A percentile compares a stretch with the other conserved stretches of the same genome.
Conservation (phyloP, 257 asterid genomes). For the Fraxinus cuspidata region DNA sequence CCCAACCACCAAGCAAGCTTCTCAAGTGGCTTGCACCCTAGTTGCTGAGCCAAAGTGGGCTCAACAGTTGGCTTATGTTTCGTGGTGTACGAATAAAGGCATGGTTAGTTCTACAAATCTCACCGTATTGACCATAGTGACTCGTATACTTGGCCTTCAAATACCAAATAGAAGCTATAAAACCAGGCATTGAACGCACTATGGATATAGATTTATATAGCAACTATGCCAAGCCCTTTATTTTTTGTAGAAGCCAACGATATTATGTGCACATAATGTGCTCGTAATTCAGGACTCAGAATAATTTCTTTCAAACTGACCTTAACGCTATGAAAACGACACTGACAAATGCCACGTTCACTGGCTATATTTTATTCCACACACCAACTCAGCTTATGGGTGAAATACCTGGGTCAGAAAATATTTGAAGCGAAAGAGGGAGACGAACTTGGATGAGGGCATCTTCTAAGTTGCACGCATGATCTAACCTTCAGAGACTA, state of each 20-base stretch:
- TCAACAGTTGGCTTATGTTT: too few species aligned
- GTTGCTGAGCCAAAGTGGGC: too few species aligned
- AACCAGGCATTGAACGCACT: too few species aligned
- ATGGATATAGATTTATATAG: too few species aligned
- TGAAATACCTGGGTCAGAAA: background rate
- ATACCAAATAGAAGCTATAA: too few species aligned
- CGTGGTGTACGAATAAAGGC: too few species aligned
- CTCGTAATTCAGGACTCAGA: background rate
- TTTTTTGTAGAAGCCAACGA: background rate
- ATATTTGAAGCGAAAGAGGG: background rate
- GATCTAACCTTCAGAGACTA: slow-evolving; percentile 31
- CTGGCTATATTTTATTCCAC: background rate
- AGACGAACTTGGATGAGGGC: background rate
- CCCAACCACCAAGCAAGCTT: too few species aligned
- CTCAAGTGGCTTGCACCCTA: too few species aligned
- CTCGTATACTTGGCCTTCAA: too few species aligned
- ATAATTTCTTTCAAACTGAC: background rate
- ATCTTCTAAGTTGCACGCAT: background rate
- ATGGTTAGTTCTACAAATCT: too few species aligned
- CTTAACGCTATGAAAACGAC: background rate
- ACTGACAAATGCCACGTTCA: background rate
- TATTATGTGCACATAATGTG: background rate
- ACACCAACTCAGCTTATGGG: background rate
- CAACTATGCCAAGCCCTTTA: background rate
- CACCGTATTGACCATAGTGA: too few species aligned